Conservation (phyloP, 371 early-diverging fungal species). For the Dichotomocladium elegans region DNA sequence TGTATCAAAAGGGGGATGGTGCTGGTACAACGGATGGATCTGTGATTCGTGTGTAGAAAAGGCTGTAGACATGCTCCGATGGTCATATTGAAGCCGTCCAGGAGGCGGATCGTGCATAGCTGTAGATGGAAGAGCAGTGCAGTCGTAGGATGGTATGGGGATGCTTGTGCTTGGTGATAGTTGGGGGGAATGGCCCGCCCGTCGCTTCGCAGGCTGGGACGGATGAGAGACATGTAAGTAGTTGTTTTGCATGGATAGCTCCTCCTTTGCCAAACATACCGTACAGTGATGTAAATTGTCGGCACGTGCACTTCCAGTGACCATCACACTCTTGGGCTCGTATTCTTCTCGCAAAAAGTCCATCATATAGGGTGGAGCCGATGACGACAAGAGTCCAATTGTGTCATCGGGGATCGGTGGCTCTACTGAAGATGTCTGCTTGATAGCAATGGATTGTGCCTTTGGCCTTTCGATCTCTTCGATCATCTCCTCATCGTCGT, state of each 20-base stretch:
- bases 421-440: background rate
- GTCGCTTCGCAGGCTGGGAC: conserved; percentile 12
- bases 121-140: background rate
- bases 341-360: conserved; percentile 14
- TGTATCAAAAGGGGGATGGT: background rate
- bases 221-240: background rate
- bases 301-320: conserved; percentile 8
- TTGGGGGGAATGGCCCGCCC: conserved; percentile 9
- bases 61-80: background rate
- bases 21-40: background rate
- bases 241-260: background rate
- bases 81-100: too few species aligned
- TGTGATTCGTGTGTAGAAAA: background rate
- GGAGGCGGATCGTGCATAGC: too few species aligned
- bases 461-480: background rate
- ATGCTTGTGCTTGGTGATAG: conserved; percentile 7
- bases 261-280: background rate
- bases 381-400: conserved; percentile 22
- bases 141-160: conserved; percentile 14
- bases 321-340: conserved; percentile 2
- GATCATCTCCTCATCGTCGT: background rate
- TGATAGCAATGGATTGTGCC: background rate
- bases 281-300: conserved; percentile 5
- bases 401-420: conserved; percentile 32
- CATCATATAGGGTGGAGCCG: conserved; percentile 32